Percentiles rank a stretch among this genome's conserved stretches.
Evolutionary conservation across 345 rosid genomes (phyloP).

Genomic region (Salix exigua): DNA sequence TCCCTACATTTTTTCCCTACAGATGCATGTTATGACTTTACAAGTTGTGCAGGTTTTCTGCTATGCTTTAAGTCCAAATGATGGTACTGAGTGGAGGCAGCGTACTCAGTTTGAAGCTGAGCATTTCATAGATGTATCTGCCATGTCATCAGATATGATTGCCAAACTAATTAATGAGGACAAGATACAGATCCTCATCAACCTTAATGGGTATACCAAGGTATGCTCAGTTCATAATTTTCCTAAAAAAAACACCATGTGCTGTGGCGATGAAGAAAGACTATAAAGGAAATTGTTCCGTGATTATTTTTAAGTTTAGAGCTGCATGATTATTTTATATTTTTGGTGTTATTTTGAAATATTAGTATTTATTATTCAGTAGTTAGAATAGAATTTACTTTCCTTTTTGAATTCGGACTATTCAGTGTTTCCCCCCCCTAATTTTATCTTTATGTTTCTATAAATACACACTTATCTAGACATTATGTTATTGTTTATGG

Average conservation of each 20-base stretch:
- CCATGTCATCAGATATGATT: conserved; percentile 80
- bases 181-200: conserved; percentile 79
- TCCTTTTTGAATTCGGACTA: background rate
- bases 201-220: conserved; percentile 98
- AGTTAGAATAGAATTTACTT: background rate
- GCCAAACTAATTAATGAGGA: conserved; percentile 83
- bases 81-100: conserved; percentile 94
- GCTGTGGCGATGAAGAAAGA: background rate
- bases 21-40: background rate
- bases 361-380: background rate
- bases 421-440: background rate
- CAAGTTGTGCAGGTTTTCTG: conserved; percentile 68
- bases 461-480: background rate
- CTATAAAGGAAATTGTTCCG: background rate
- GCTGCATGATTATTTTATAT: background rate
- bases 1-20: background rate
- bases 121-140: conserved; percentile 87
- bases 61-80: conserved; percentile 91
- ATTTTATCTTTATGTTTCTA: background rate
- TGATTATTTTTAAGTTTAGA: background rate
- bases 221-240: conserved; percentile 16
- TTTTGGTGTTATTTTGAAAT: background rate
- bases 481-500: background rate
- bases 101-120: conserved; percentile 87
- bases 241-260: background rate